Conservation (phyloP, 108 stramenopile species). For the Skeletonema tropicum region DNA sequence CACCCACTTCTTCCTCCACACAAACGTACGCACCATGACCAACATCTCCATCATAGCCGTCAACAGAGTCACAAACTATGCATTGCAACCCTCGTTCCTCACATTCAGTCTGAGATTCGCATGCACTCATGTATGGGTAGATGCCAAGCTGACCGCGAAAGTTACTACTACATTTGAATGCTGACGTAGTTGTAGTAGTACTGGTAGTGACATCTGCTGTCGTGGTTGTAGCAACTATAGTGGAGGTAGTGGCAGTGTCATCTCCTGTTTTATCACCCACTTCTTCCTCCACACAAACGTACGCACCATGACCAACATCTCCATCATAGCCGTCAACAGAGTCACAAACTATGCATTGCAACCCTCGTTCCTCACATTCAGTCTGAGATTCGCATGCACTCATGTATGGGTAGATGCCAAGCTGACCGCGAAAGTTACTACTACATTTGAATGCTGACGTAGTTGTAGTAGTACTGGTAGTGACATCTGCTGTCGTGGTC, state of each 20-base stretch:
- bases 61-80: not conserved
- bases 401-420: not conserved
- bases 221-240: not conserved
- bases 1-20: not conserved
- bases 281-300: not conserved
- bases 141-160: not conserved
- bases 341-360: not conserved
- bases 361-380: not conserved
- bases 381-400: not conserved
- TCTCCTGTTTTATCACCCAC: not conserved
- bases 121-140: not conserved
- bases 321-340: not conserved
- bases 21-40: not conserved
- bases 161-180: not conserved
- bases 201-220: too few relatives aligned
- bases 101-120: not conserved
- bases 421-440: not conserved
- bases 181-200: not conserved
- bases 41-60: not conserved
- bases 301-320: not conserved
- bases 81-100: not conserved
- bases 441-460: not conserved
- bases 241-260: not conserved
- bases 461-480: not conserved
- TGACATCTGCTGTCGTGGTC: too few relatives aligned